phyloP scores from a whole-genome alignment of 371 early-diverging fungal species.

The Mortierella sp. region DNA sequence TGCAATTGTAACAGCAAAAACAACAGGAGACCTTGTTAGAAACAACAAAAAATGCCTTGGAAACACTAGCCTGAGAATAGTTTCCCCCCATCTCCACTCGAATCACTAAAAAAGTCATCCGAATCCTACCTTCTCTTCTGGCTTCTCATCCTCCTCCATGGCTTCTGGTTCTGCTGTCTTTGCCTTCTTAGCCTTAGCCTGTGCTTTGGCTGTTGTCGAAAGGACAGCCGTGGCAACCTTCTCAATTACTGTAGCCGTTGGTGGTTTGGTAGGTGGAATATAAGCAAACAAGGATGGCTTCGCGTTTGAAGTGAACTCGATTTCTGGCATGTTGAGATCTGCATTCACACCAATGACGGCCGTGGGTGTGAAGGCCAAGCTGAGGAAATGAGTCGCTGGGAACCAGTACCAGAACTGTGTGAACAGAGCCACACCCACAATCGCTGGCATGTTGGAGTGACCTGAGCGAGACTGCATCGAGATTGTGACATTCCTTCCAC shows the following conservation, averaged over 20 bases:
- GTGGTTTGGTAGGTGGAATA: constrained; percentile 84
- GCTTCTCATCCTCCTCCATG: constrained; percentile 64
- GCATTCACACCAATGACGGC: constrained; percentile 94
- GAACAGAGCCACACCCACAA: constrained; percentile 97
- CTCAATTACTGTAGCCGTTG: constrained; percentile 67
- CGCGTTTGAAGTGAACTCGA: constrained; percentile 86
- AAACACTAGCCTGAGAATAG: too few relatives aligned
- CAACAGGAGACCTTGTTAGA: not conserved
- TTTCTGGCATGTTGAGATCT: constrained; percentile 87
- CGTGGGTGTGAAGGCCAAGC: constrained; percentile 94
- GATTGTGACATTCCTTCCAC: constrained; percentile 97
- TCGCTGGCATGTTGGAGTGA: constrained; percentile 91
- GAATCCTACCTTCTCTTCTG: constrained; percentile 42
- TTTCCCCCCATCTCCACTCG: too few relatives aligned
- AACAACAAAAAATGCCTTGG: not conserved
- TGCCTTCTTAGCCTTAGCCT: constrained; percentile 87
- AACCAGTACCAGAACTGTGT: constrained; percentile 99
- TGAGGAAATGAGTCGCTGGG: constrained; percentile 95
- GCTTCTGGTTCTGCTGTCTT: constrained; percentile 72
- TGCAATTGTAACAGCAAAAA: not conserved
- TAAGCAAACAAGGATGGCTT: constrained; percentile 93
- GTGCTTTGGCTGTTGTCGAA: constrained; percentile 94
- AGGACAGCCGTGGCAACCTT: constrained; percentile 94
- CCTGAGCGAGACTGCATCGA: constrained; percentile 91
- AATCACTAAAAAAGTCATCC: not conserved